Evolutionary conservation across 257 asterid genomes (phyloP).

Genomic region (Echium plantagineum): DNA sequence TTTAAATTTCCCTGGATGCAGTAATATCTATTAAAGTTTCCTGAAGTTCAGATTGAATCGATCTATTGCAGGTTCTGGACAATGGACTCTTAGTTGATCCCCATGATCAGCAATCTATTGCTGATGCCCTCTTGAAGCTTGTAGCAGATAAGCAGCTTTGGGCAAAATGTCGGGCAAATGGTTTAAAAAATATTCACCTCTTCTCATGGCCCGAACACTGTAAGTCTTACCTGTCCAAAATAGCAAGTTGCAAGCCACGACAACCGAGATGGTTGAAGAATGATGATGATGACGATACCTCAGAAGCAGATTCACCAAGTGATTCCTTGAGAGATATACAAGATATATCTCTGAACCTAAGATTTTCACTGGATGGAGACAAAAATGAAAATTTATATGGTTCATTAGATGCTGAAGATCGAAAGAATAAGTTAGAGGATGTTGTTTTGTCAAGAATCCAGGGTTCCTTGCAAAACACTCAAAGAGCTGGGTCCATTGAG

Average conservation of each 20-base stretch:
- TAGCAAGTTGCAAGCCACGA: conserved; percentile 41
- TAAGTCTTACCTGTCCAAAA: conserved; percentile 29
- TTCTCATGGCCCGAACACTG: conserved; percentile 68
- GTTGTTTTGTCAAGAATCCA: conserved; percentile 61
- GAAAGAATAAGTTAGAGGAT: conserved; percentile 62
- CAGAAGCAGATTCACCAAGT: conserved; percentile 95
- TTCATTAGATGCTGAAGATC: conserved; percentile 53
- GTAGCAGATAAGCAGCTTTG: conserved; percentile 52
- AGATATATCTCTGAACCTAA: conserved; percentile 90
- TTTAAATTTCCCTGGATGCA: neutral
- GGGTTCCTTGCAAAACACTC: conserved; percentile 43
- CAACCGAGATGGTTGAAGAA: conserved; percentile 89
- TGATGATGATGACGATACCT: conserved; percentile 73
- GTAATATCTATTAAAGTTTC: too few species aligned
- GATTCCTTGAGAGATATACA: conserved; percentile 94
- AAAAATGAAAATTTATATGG: conserved; percentile 47
- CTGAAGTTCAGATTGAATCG: neutral
- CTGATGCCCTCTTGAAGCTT: conserved; percentile 47
- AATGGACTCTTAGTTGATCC: conserved; percentile 62
- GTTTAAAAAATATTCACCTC: conserved; percentile 50
- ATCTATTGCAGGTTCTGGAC: conserved; percentile 32
- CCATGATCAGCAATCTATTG: conserved; percentile 44
- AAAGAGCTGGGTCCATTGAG: conserved; percentile 28
- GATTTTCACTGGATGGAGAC: conserved; percentile 85
- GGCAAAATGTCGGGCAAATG: conserved; percentile 47